phyloP scores from a whole-genome alignment of 345 rosid species.

The Capsella bursapastoris region DNA sequence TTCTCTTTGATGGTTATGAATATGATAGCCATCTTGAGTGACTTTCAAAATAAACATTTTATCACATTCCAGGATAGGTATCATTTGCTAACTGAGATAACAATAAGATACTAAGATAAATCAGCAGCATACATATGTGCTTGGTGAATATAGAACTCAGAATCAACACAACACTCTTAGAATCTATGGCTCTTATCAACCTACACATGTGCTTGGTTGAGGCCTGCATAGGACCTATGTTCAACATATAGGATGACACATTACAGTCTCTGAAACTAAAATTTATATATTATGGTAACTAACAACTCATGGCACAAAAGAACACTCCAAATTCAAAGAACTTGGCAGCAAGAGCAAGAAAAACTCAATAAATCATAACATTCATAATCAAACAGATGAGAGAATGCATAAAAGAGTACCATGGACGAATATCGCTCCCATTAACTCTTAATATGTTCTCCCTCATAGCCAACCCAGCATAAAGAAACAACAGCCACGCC shows the following conservation, averaged over 20 bases:
- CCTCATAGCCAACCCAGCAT: slow-evolving; percentile 93
- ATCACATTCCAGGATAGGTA: background rate
- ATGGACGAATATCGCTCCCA: slow-evolving; percentile 98
- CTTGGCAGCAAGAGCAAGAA: background rate
- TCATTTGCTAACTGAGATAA: slow-evolving; percentile 7
- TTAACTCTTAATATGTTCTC: slow-evolving; percentile 93
- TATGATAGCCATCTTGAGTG: background rate
- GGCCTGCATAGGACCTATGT: background rate
- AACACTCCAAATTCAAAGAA: background rate
- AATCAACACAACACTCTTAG: background rate
- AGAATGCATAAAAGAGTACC: slow-evolving; percentile 52
- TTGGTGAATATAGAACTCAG: slow-evolving; percentile 1
- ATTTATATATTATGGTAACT: background rate
- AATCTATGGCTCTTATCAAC: background rate
- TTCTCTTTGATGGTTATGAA: background rate
- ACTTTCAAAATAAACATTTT: background rate
- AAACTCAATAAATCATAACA: background rate
- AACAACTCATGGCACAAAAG: background rate
- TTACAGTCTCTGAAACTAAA: background rate
- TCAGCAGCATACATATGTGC: background rate
- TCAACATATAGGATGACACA: slow-evolving; percentile 5
- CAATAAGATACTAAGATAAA: background rate
- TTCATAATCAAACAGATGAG: background rate
- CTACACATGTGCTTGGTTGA: background rate
- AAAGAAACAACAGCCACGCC: slow-evolving; percentile 97